Evolutionary conservation across 768 basidiomycete species (phyloP).

Genomic region (Phanerodontia chrysosporium): DNA sequence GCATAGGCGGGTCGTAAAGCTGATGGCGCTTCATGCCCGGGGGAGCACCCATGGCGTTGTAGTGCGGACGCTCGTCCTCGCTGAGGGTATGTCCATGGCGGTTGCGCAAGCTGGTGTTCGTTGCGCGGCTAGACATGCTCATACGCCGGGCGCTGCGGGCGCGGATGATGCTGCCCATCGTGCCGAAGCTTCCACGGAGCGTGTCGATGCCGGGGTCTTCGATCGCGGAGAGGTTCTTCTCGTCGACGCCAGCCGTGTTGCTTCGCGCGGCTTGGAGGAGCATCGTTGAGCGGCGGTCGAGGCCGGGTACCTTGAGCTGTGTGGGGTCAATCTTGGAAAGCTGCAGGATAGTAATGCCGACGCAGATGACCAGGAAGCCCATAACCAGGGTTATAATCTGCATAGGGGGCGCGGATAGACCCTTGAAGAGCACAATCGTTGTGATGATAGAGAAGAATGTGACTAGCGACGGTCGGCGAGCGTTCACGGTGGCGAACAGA

Average conservation of each 20-base stretch:
- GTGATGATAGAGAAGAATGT: constrained; percentile 85
- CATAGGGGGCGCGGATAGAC: constrained; percentile 69
- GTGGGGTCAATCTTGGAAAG: constrained; percentile 92
- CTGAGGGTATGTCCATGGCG: constrained; percentile 23
- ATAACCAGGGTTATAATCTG: constrained; percentile 89
- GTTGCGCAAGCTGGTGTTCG: constrained; percentile 15
- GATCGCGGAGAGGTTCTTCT: constrained; percentile 49
- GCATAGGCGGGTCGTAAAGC: constrained; percentile 86
- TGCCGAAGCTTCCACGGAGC: constrained; percentile 85
- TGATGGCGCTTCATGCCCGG: constrained; percentile 71
- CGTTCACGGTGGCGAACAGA: too few relatives aligned
- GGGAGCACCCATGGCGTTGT: constrained; percentile 28
- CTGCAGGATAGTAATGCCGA: constrained; percentile 93
- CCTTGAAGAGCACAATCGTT: constrained; percentile 85
- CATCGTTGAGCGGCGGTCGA: constrained; percentile 88
- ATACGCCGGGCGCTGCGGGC: constrained; percentile 44
- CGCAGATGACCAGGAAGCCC: constrained; percentile 87
- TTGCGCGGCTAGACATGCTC: constrained; percentile 21
- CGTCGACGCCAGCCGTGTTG: constrained; percentile 68
- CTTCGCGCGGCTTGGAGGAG: constrained; percentile 81
- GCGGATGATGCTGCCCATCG: constrained; percentile 86
- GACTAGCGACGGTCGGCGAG: constrained; percentile 41
- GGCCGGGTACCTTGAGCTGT: constrained; percentile 51
- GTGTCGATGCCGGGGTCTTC: constrained; percentile 95
- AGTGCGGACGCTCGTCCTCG: constrained; percentile 19